These are phyloP conservation scores for Neurospora sp. DNA, from an alignment of 495 filamentous ascomycete species.

Conservation along the genomic window DNA sequence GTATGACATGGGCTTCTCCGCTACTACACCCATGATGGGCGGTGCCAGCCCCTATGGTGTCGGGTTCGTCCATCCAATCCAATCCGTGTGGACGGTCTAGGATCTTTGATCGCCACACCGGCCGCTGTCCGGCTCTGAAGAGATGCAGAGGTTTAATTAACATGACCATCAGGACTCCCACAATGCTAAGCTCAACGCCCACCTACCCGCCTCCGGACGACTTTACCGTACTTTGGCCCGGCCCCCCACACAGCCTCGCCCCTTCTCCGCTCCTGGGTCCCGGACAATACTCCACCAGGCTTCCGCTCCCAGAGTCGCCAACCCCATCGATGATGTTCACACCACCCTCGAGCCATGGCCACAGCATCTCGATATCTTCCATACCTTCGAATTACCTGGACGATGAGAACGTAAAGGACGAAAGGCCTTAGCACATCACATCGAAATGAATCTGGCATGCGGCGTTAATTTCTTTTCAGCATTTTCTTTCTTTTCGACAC, in stretches of 20 bases:
- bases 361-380: constrained; percentile 19
- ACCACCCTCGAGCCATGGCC: constrained; percentile 20
- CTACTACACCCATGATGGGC: constrained; percentile 27
- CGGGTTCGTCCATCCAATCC: constrained; percentile 47
- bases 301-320: constrained; percentile 28
- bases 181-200: constrained; percentile 26
- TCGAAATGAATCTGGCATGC: constrained; percentile 2
- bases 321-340: constrained; percentile 16
- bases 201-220: constrained; percentile 27
- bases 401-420: constrained; percentile 19
- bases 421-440: constrained; percentile 7
- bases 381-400: constrained; percentile 10
- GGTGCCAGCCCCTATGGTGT: constrained; percentile 39
- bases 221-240: constrained; percentile 11
- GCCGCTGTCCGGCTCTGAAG: constrained; percentile 22
- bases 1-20: constrained; percentile 30
- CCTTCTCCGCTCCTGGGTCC: constrained; percentile 31
- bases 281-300: constrained; percentile 20
- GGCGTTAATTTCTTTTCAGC: constrained; percentile 7
- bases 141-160: constrained; percentile 37
- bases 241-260: constrained; percentile 11
- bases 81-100: constrained; percentile 40
- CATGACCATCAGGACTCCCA: constrained; percentile 35
- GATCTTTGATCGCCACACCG: constrained; percentile 25
- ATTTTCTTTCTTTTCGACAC: constrained; percentile 24